phyloP scores from a whole-genome alignment of 2,329 filamentous ascomycete genomes.

The Hypoxylon sp. region DNA sequence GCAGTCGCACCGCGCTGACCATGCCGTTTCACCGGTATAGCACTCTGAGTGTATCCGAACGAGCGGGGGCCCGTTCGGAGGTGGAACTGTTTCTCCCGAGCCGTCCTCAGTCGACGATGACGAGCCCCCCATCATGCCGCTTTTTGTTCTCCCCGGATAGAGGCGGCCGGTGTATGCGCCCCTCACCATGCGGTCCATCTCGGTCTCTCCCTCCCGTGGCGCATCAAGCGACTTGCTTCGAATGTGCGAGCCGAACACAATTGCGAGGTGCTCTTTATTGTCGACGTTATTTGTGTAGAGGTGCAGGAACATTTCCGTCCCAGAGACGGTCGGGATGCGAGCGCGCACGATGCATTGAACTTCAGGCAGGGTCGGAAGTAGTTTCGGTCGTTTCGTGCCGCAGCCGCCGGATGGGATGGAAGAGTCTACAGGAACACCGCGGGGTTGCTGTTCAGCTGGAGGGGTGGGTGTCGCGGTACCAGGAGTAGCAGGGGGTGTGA shows the following conservation, averaged over 20 bases:
- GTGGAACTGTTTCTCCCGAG: slow-evolving; percentile 18
- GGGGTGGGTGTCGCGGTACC: slow-evolving; percentile 68
- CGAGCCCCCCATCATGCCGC: slow-evolving; percentile 68
- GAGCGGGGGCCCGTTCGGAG: slow-evolving; percentile 69
- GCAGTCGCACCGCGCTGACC: slow-evolving; percentile 97
- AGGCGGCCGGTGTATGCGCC: slow-evolving; percentile 92
- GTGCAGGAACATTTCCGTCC: slow-evolving; percentile 97
- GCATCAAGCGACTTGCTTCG: slow-evolving; percentile 80
- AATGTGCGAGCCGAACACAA: slow-evolving; percentile 93
- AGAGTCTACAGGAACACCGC: slow-evolving; percentile 72
- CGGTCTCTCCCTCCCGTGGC: slow-evolving; percentile 81
- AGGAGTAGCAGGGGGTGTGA: slow-evolving; percentile 79
- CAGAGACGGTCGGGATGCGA: slow-evolving; percentile 91
- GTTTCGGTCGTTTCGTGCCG: slow-evolving; percentile 75
- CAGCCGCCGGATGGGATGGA: slow-evolving; percentile 71
- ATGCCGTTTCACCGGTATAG: slow-evolving; percentile 98
- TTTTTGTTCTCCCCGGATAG: slow-evolving; percentile 86
- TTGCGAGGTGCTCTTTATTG: slow-evolving; percentile 95
- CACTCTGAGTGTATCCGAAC: slow-evolving; percentile 98
- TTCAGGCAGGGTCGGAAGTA: slow-evolving; percentile 81
- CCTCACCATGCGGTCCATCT: slow-evolving; percentile 91
- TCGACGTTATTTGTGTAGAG: slow-evolving; percentile 94
- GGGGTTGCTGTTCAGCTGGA: slow-evolving; percentile 56
- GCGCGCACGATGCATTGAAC: slow-evolving; percentile 97
- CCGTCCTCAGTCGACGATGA: slow-evolving; percentile 42